Percentiles rank a stretch among this genome's conserved stretches.
phyloP scores from a whole-genome alignment of 2,329 filamentous ascomycete genomes.

The Cytospora schulzeri region DNA sequence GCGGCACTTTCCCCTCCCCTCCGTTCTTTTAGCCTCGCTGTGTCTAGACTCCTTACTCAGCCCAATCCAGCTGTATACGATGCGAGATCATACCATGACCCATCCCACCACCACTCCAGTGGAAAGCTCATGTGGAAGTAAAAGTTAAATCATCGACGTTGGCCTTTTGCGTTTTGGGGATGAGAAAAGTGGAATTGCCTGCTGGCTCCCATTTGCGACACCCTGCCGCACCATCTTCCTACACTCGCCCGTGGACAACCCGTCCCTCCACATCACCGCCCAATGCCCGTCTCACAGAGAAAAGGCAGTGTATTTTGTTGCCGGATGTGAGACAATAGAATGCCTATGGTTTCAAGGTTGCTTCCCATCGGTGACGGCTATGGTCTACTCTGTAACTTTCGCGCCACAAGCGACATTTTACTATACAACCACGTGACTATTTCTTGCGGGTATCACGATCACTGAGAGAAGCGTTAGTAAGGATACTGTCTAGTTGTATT shows the following conservation, averaged over 20 bases:
- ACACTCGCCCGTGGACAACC: constrained; percentile 13
- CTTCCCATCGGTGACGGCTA: constrained; percentile 12
- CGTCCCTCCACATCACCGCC: constrained; percentile 11
- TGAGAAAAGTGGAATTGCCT: constrained; percentile 9
- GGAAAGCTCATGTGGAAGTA: constrained; percentile 10
- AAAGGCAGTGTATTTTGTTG: constrained; percentile 10
- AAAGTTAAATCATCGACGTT: constrained; percentile 5
- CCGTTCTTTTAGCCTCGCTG: constrained; percentile 9
- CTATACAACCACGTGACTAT: not conserved
- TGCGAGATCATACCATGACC: constrained; percentile 12
- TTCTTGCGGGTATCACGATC: constrained; percentile 27
- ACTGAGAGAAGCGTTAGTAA: constrained; percentile 13
- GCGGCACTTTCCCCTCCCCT: not conserved
- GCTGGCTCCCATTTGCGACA: constrained; percentile 17
- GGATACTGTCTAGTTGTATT: no score
- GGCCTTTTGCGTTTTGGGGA: constrained; percentile 12
- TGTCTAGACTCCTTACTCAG: constrained; percentile 21
- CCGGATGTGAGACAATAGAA: not conserved
- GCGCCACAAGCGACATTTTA: not conserved
- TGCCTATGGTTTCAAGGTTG: constrained; percentile 2
- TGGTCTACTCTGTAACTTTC: not conserved
- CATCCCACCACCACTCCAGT: not conserved
- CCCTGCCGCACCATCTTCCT: constrained; percentile 10
- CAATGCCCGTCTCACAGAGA: not conserved
- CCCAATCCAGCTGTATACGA: constrained; percentile 18